Base-by-base conservation (phyloP, 768 basidiomycete genomes). In the Daedaleopsis sinensis region DNA sequence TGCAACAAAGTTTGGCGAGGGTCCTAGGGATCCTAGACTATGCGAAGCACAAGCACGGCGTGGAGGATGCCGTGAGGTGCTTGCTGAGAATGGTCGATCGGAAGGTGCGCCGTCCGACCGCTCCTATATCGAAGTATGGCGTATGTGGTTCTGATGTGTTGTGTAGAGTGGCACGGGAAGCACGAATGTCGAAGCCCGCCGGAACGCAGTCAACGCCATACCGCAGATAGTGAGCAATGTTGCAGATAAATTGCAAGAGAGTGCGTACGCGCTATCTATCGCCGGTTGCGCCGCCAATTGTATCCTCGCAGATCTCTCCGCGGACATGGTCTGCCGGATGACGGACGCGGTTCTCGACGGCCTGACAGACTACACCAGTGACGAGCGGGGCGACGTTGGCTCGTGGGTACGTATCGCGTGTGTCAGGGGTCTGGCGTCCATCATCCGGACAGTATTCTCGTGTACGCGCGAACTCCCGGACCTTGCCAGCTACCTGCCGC, bases 371-470 rank as follows among this genome's bases (percentile, higher is more conserved):
- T 99, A 98, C 71, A 90, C 93, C 6, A 86, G 85, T 51, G 96
- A 99, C 71, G 92, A 97, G 71, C 87, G 96, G 65, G 96, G 96
- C 5, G 97, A 99, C 71, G 90, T 99, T 39, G 96, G 96, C 44
- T 98, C 96, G 2, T 97, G 95, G 94, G 83, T 95, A 54, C 91
- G 96, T 63, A 82, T 91, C 8, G 85, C 87, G 2, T 91, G 89
- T 67, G 82, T 95, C 53, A 79, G 79, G 49, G 89, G 89, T 11
- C 75, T 95, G 57, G 79, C 84, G 18, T 75, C 78, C 9, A 74
- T 86, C 59, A 76, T 83, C 47, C 77, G 80, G 67, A 76, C 82
- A 24, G 68, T 93, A 4, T 79, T 90, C 65, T 67, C 73, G 13
- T 69, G 77, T 48, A 79, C 84, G 24, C 67, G 59, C 55, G 67